Conservation (phyloP, 345 rosid species). For the Eutrema yunnanense region DNA sequence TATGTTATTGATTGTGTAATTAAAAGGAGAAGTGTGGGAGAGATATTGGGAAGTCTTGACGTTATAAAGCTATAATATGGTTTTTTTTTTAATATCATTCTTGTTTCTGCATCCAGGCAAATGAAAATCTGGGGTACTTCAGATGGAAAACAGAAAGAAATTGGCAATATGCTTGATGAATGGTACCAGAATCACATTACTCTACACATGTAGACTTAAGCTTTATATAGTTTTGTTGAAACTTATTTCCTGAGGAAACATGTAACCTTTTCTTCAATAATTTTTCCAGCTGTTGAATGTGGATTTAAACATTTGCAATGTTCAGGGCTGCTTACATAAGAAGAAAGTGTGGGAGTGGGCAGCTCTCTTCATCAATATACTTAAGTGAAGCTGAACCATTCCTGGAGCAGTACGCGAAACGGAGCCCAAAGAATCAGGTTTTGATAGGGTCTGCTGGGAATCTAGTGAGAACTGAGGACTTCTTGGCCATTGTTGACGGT, state of each 20-base stretch:
- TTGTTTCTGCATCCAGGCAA: constrained; percentile 47
- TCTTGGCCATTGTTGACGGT: constrained; percentile 72
- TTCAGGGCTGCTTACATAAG: constrained; percentile 63
- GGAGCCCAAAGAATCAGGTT: constrained; percentile 61
- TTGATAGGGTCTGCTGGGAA: constrained; percentile 88
- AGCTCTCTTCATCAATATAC: constrained; percentile 64
- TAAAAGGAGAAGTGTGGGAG: background rate
- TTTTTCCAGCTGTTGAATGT: no score
- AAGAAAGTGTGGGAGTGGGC: constrained; percentile 61
- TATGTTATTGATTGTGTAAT: background rate
- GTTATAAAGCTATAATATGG: background rate
- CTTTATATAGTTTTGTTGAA: background rate
- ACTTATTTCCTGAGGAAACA: background rate
- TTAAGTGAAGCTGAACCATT: constrained; percentile 91
- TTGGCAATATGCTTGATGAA: constrained; percentile 90
- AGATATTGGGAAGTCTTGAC: background rate
- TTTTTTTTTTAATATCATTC: background rate
- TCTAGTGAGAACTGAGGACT: constrained; percentile 60
- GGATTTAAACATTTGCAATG: background rate
- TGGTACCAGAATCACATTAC: constrained; percentile 40
- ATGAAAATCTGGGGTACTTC: constrained; percentile 86
- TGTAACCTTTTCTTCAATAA: background rate
- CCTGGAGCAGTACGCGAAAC: constrained; percentile 75
- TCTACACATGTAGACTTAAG: constrained; percentile 12
- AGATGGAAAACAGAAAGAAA: constrained; percentile 68